phyloP scores from a whole-genome alignment of 2,329 filamentous ascomycete genomes.

The Ustilaginoidea virens region DNA sequence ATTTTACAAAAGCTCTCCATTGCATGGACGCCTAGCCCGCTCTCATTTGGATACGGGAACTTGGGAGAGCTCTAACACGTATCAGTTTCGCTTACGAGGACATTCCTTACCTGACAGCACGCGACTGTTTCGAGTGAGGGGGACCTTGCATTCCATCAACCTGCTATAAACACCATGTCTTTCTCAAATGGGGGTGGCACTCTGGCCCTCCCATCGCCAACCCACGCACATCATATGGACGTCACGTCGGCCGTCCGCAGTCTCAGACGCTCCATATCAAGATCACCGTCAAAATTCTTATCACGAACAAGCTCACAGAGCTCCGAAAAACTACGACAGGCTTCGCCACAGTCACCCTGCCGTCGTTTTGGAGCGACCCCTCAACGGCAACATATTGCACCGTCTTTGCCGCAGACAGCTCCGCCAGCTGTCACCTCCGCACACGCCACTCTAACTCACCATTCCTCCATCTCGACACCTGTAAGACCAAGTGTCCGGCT shows the following conservation, averaged over 20 bases:
- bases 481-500: slow-evolving; percentile 53
- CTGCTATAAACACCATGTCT: slow-evolving; percentile 27
- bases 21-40: not conserved
- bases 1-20: not conserved
- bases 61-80: too few relatives aligned
- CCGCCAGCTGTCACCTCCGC: slow-evolving; percentile 17
- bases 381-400: slow-evolving; percentile 17
- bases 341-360: slow-evolving; percentile 36
- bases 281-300: slow-evolving; percentile 86
- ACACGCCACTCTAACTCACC: slow-evolving; percentile 15
- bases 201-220: slow-evolving; percentile 75
- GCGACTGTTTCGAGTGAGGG: slow-evolving; percentile 7
- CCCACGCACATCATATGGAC: slow-evolving; percentile 68
- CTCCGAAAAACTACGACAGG: slow-evolving; percentile 30
- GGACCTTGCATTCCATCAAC: slow-evolving; percentile 13
- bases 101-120: slow-evolving; percentile 14
- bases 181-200: slow-evolving; percentile 53
- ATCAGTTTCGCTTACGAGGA: too few relatives aligned
- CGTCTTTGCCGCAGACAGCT: slow-evolving; percentile 18
- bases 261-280: slow-evolving; percentile 72
- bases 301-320: slow-evolving; percentile 30
- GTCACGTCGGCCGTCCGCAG: slow-evolving; percentile 69
- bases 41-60: not conserved
- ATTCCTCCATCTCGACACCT: slow-evolving; percentile 43
- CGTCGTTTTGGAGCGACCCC: slow-evolving; percentile 24